phyloP scores from a whole-genome alignment of 352 stramenopile species.

The Globisporangium perplexum region DNA sequence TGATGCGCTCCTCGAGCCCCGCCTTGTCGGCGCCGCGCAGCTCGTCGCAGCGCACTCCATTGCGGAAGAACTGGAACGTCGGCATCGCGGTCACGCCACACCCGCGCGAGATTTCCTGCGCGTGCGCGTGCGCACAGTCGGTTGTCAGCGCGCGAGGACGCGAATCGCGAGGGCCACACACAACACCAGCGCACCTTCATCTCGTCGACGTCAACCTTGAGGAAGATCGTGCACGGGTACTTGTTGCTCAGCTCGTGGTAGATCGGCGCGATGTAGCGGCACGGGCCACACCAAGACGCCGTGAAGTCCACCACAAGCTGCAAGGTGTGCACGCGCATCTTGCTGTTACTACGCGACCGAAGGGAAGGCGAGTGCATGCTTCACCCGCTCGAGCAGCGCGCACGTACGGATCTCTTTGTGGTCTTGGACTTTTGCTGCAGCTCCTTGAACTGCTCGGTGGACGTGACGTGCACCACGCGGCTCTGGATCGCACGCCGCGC shows the following conservation, averaged over 20 bases:
- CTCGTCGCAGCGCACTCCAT: slow-evolving; percentile 85
- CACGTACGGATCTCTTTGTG: slow-evolving; percentile 52
- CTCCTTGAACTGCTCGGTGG: slow-evolving; percentile 67
- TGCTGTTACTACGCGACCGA: background rate
- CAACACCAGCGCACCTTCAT: slow-evolving; percentile 52
- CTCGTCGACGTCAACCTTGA: slow-evolving; percentile 89
- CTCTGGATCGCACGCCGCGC: slow-evolving; percentile 22
- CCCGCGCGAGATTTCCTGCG: slow-evolving; percentile 40
- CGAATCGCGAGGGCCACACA: background rate
- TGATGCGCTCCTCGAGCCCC: slow-evolving; percentile 47
- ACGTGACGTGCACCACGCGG: slow-evolving; percentile 66
- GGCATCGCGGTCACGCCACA: slow-evolving; percentile 91
- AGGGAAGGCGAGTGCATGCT: background rate
- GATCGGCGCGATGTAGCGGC: slow-evolving; percentile 79
- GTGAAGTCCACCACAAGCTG: slow-evolving; percentile 85
- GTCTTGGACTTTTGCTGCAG: slow-evolving; percentile 59
- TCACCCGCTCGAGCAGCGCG: background rate
- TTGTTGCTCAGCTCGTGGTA: slow-evolving; percentile 84
- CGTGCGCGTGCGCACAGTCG: background rate
- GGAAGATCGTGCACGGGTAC: slow-evolving; percentile 78
- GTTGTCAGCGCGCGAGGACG: background rate
- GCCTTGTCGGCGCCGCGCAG: slow-evolving; percentile 78
- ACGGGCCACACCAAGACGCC: slow-evolving; percentile 86
- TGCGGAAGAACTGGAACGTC: slow-evolving; percentile 95
- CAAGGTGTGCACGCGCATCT: background rate